A percentile compares a stretch with the other conserved stretches of the same genome.
phyloP scores from a whole-genome alignment of 2,329 filamentous ascomycete species.

The Colletotrichum lupini region DNA sequence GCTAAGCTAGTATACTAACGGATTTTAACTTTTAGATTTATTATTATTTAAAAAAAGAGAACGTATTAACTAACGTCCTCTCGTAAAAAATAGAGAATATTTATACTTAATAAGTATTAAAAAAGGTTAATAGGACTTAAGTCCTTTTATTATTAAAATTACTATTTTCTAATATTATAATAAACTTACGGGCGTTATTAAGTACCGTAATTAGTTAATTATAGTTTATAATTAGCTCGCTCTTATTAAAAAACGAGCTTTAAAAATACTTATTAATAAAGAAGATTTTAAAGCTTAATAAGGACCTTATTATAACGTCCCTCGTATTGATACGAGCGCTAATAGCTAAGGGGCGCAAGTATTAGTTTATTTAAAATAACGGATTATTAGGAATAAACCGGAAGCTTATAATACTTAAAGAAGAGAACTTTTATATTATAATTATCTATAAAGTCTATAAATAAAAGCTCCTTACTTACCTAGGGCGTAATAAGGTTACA shows the following conservation, averaged over 20 bases:
- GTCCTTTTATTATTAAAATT: accelerated
- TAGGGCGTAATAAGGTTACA: accelerated
- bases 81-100: accelerated
- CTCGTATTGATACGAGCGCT: accelerated
- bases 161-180: too few relatives aligned
- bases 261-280: too few relatives aligned
- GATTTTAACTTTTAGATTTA: too few relatives aligned
- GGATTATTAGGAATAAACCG: accelerated
- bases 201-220: accelerated
- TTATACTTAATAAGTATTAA: accelerated
- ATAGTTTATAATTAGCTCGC: accelerated
- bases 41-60: accelerated
- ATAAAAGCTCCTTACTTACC: accelerated
- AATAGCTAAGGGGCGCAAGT: accelerated
- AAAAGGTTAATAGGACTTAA: too few relatives aligned
- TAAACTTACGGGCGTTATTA: too few relatives aligned
- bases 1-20: accelerated
- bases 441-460: accelerated
- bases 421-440: accelerated
- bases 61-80: accelerated
- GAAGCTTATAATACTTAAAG: accelerated
- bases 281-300: too few relatives aligned
- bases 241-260: too few relatives aligned
- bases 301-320: accelerated
- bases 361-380: accelerated